Conservation (phyloP, 495 filamentous ascomycete genomes). For the Physcia stellaris region DNA sequence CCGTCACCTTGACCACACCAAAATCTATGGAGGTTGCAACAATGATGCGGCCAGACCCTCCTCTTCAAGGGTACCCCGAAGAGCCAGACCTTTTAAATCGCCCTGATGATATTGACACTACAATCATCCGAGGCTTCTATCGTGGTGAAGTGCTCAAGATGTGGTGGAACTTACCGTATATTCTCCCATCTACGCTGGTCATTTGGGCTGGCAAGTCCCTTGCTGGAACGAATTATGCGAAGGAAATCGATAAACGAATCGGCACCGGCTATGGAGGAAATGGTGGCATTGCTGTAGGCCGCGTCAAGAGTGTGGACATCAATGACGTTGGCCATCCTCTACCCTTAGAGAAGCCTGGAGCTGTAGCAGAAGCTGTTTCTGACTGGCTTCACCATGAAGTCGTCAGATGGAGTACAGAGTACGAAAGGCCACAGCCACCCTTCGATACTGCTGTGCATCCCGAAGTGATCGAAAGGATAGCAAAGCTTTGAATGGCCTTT, state of each 20-base stretch:
- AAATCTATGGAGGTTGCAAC: constrained; percentile 48
- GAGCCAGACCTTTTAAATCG: constrained; percentile 3
- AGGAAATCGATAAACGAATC: neutral
- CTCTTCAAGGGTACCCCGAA: constrained; percentile 1
- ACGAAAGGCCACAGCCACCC: neutral
- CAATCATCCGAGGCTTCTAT: constrained; percentile 4
- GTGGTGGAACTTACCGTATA: neutral
- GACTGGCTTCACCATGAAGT: constrained; percentile 4
- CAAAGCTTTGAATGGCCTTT: neutral
- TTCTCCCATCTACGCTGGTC: constrained; percentile 1
- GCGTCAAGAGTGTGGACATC: constrained; percentile 1
- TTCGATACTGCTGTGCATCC: neutral
- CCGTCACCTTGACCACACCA: constrained; percentile 44
- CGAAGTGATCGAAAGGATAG: constrained; percentile 4
- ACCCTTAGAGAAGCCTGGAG: constrained; percentile 4
- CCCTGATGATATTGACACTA: neutral
- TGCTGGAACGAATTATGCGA: constrained; percentile 1
- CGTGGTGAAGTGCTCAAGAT: neutral
- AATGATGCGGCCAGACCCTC: constrained; percentile 6
- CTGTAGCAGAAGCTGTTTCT: neutral
- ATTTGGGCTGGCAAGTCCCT: constrained; percentile 2
- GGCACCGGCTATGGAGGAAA: constrained; percentile 6
- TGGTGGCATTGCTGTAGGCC: constrained; percentile 7
- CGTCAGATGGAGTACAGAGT: constrained; percentile 1
- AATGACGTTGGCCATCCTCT: constrained; percentile 4